Base-by-base conservation (phyloP, 352 stramenopile species). In the Thalassiosira hispida region DNA sequence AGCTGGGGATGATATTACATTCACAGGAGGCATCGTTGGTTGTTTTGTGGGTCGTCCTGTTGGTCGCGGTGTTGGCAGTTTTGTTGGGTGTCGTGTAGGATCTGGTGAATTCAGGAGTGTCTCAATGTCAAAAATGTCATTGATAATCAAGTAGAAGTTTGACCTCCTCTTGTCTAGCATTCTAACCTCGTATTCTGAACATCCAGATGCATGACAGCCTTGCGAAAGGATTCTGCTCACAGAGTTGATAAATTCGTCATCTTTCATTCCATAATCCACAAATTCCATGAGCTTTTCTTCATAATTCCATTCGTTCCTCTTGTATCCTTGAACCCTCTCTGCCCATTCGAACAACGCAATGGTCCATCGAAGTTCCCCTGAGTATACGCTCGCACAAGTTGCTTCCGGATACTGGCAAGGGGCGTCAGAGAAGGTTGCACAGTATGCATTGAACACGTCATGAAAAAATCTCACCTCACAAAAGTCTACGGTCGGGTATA, bases 71-170 rank as follows among this genome's bases (percentile, higher is more conserved):
- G 40, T 23, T 57, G 60, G 33, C 38, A n/a, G 25, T 44, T 42
- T 23, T 57, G 60, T 73, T 23, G 51, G 33, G 6, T 22, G 22
- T 12, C 20, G 11, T 49, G 51, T 51, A 66, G 61, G 31, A 35
- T 60, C 25, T 64, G 27, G 29, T 52, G 20, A 38, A 35, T 38
- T 67, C 40, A 73, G 42, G 8, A 82, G 47, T 47, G 33, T 59
- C 9, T 71, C 42, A n/a, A 77, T 40, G 20, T 53, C 64, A 29
- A 82, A 76, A 7, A 82, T 59, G 25, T 67, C 61, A 42, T 82
- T 71, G 2, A 82, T 31, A 33, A 82, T 82, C 44, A 73, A 33
- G 18, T 69, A 72, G 40, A 82, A 82, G 35, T 77, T 77, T 9
- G 44, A 47, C 29, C n/a, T 69, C 16, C 74, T 51, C 3, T 77